Percentiles rank a stretch among this genome's conserved stretches.
Evolutionary conservation across 192 early-diverging fungal species (phyloP).

Genomic region (Umbelopsis ramanniana): DNA sequence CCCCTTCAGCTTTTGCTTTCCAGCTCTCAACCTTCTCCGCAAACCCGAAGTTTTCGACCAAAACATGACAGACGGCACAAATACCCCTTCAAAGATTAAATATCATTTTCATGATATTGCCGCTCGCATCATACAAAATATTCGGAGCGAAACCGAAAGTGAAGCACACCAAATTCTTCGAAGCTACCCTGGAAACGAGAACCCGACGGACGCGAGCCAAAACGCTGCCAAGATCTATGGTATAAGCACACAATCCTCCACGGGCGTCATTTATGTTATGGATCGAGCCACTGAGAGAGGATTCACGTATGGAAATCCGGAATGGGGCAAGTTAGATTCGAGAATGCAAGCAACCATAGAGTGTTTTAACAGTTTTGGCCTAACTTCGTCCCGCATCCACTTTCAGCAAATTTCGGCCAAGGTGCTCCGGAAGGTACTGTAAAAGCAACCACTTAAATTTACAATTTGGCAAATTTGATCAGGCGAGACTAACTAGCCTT

Average conservation of each 20-base stretch:
- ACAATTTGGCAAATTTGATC: neutral
- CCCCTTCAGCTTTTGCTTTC: too few relatives aligned
- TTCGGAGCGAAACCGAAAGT: slow-evolving; percentile 42
- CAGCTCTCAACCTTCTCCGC: too few relatives aligned
- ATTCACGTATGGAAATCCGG: slow-evolving; percentile 40
- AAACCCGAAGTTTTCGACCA: neutral
- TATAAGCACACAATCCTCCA: slow-evolving; percentile 47
- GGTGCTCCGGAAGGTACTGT: slow-evolving; percentile 57
- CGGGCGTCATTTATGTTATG: slow-evolving; percentile 62
- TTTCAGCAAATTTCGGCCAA: slow-evolving; percentile 43
- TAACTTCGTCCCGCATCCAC: neutral
- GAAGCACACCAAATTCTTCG: slow-evolving; percentile 44
- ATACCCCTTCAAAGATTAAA: neutral
- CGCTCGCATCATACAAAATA: slow-evolving; percentile 11
- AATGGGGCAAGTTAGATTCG: slow-evolving; percentile 39
- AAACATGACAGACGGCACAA: neutral
- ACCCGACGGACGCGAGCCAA: slow-evolving; percentile 11
- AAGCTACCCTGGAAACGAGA: slow-evolving; percentile 44
- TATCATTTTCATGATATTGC: slow-evolving; percentile 31
- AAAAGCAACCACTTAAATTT: neutral
- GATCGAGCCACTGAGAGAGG: slow-evolving; percentile 52
- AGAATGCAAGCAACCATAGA: neutral
- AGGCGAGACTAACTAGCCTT: neutral
- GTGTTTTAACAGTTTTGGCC: too few relatives aligned
- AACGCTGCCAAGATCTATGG: slow-evolving; percentile 26